Conservation (phyloP, 2,329 filamentous ascomycete genomes). For the Venturia asperata region DNA sequence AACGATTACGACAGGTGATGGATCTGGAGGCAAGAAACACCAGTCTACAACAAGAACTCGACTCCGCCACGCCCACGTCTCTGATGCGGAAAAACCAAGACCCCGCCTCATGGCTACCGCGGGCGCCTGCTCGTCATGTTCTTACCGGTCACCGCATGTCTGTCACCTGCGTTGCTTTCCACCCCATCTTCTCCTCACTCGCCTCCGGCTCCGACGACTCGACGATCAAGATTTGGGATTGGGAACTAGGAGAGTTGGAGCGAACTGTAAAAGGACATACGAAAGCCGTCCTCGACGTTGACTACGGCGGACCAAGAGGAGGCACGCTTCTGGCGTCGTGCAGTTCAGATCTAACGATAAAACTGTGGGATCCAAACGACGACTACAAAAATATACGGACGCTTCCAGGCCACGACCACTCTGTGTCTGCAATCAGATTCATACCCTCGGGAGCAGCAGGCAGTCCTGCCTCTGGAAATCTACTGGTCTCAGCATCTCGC, state of each 20-base stretch:
- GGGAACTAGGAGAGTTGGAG: constrained; percentile 87
- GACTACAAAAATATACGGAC: constrained; percentile 95
- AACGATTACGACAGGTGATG: constrained; percentile 62
- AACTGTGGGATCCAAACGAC: constrained; percentile 86
- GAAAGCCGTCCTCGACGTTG: constrained; percentile 77
- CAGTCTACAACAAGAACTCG: constrained; percentile 72
- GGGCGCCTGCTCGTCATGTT: constrained; percentile 70
- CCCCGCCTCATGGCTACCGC: constrained; percentile 78
- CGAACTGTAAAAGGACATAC: constrained; percentile 89
- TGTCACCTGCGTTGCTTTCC: constrained; percentile 84
- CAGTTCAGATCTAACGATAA: constrained; percentile 85
- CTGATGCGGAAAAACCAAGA: constrained; percentile 76
- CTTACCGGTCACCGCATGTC: constrained; percentile 75
- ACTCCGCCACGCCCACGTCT: constrained; percentile 72
- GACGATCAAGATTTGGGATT: constrained; percentile 96
- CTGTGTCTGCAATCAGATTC: constrained; percentile 80
- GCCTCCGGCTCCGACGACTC: constrained; percentile 88
- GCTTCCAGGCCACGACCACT: constrained; percentile 85
- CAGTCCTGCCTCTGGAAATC: constrained; percentile 70
- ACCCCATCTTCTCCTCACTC: constrained; percentile 82
- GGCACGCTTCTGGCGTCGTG: constrained; percentile 75
- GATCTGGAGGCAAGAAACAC: constrained; percentile 74
- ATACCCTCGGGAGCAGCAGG: constrained; percentile 76
- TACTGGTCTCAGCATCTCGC: constrained; percentile 77
- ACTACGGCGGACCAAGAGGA: constrained; percentile 79